Percentiles rank a stretch among this genome's conserved stretches.
These are phyloP conservation scores for Boletus insuetus DNA, from an alignment of 768 basidiomycete genomes.

Conservation along the genomic window DNA sequence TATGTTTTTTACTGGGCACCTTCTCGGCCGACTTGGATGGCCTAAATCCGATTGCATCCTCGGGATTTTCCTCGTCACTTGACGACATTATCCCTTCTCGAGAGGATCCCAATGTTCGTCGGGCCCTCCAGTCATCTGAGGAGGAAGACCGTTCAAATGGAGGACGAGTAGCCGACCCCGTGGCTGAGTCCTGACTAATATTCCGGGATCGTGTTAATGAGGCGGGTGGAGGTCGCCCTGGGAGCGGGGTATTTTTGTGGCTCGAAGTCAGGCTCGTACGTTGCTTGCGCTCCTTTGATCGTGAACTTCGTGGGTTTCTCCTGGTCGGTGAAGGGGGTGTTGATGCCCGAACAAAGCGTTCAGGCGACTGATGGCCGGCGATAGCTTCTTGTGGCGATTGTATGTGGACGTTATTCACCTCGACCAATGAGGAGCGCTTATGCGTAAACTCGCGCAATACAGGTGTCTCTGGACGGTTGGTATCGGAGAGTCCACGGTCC, in stretches of 20 bases:
- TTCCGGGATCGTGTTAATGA: conserved; percentile 9
- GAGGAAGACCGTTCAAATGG: conserved; percentile 24
- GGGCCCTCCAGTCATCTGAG: conserved; percentile 49
- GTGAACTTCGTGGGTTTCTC: conserved; percentile 24
- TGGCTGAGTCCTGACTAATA: conserved; percentile 5
- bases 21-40: conserved; percentile 23
- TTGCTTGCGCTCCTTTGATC: conserved; percentile 36
- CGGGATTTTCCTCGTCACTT: conserved; percentile 56
- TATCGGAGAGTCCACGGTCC: conserved; percentile 13
- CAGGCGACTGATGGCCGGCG: conserved; percentile 19
- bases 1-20: conserved; percentile 31
- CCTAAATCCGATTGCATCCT: conserved; percentile 39
- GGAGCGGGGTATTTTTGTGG: conserved; percentile 5
- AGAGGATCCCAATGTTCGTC: conserved; percentile 29
- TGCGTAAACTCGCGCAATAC: conserved; percentile 67
- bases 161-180: conserved; percentile 6
- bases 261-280: conserved; percentile 6
- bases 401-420: conserved; percentile 38
- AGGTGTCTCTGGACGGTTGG: conserved; percentile 35
- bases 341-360: neutral
- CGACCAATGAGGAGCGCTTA: conserved; percentile 68
- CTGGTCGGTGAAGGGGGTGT: conserved; percentile 22
- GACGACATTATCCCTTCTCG: conserved; percentile 41
- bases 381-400: conserved; percentile 35
- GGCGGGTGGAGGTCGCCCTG: conserved; percentile 3